These are phyloP conservation scores for Hyphodiscus hymeniophilus DNA, from an alignment of 495 filamentous ascomycete species.

Conservation along the genomic window DNA sequence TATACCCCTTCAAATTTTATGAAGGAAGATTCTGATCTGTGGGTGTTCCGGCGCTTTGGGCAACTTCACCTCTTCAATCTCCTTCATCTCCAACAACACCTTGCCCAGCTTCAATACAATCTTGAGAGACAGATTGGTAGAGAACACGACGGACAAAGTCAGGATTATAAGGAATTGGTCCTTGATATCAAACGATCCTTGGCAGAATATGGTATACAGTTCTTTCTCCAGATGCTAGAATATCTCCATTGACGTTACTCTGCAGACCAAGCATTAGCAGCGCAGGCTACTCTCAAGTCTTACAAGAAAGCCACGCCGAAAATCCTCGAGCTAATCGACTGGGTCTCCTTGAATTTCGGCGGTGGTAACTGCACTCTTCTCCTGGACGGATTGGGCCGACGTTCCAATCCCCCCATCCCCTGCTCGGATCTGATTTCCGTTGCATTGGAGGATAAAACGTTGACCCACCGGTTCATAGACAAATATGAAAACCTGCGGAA, in stretches of 20 bases:
- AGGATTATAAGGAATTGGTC: conserved; percentile 4
- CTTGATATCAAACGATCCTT: conserved; percentile 2
- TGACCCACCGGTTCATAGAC: conserved; percentile 12
- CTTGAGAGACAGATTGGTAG: conserved; percentile 10
- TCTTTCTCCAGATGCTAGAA: not conserved
- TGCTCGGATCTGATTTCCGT: conserved; percentile 6
- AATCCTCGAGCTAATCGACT: conserved; percentile 3
- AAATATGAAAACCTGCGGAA: conserved; percentile 4
- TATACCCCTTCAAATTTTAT: too few species aligned
- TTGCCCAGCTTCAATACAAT: conserved; percentile 4
- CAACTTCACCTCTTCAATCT: conserved; percentile 14
- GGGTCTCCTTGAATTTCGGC: not conserved
- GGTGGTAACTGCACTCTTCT: not conserved
- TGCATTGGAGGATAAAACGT: conserved; percentile 9
- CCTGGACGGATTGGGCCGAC: conserved; percentile 1
- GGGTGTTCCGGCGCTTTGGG: conserved; percentile 14
- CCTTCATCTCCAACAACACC: conserved; percentile 7
- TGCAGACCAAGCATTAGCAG: conserved; percentile 7
- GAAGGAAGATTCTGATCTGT: conserved; percentile 10
- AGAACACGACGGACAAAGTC: not conserved
- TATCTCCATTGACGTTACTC: conserved; percentile 1
- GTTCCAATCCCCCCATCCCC: not conserved
- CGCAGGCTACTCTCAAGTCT: conserved; percentile 9
- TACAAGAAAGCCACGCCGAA: conserved; percentile 4
- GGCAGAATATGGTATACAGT: conserved; percentile 8